phyloP scores from a whole-genome alignment of 2,329 filamentous ascomycete genomes.

The Exophiala oligosperma region DNA sequence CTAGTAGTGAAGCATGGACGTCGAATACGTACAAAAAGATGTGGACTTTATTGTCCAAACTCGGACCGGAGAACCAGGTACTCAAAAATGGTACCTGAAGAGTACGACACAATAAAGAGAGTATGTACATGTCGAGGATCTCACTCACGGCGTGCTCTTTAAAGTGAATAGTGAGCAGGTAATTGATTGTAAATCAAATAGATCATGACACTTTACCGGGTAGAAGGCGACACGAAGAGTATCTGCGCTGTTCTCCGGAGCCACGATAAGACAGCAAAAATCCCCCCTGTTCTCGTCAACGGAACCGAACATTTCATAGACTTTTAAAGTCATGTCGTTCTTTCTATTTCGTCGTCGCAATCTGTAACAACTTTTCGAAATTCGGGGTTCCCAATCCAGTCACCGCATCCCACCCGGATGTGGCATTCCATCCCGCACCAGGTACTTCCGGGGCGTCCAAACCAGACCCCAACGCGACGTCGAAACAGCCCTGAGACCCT shows the following conservation, averaged over 20 bases:
- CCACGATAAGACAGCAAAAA: neutral
- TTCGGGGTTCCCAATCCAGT: conserved; percentile 31
- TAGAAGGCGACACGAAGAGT: too few species aligned
- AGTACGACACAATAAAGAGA: neutral
- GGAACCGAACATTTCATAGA: too few species aligned
- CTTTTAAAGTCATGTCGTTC: too few species aligned
- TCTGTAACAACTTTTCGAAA: conserved; percentile 19
- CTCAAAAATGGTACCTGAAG: neutral
- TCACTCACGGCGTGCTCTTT: too few species aligned
- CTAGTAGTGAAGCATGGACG: neutral
- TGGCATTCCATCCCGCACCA: conserved; percentile 47
- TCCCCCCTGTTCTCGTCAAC: too few species aligned
- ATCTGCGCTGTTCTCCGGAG: too few species aligned
- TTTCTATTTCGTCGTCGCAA: neutral
- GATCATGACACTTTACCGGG: too few species aligned
- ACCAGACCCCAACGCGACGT: conserved; percentile 41
- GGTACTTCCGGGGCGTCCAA: too few species aligned
- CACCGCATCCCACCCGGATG: conserved; percentile 37
- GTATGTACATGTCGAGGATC: too few species aligned
- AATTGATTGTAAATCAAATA: too few species aligned
- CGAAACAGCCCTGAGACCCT: conserved; percentile 33
- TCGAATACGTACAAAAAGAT: neutral
- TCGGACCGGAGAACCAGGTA: neutral
- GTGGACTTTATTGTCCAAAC: neutral
- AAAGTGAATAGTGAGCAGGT: too few species aligned